Conservation (phyloP, 768 basidiomycete species). For the Rhizopogon vesiculosus region DNA sequence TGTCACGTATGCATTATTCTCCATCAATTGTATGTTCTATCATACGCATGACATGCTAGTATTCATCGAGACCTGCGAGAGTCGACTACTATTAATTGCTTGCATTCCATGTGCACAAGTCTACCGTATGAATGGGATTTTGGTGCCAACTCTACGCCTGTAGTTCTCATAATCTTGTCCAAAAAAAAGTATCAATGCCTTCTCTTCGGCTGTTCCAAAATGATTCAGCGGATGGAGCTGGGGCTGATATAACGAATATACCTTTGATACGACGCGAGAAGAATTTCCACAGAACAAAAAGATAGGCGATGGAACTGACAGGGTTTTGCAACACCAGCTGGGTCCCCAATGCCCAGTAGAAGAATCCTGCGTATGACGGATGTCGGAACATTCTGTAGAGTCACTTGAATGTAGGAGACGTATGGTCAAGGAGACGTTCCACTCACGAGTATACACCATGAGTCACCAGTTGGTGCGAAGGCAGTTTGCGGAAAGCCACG, state of each 20-base stretch:
- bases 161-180: constrained; percentile 83
- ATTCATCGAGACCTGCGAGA: neutral
- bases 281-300: constrained; percentile 75
- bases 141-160: constrained; percentile 71
- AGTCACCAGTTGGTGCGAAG: constrained; percentile 77
- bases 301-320: constrained; percentile 62
- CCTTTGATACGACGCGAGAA: constrained; percentile 78
- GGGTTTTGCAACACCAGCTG: constrained; percentile 91
- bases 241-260: constrained; percentile 24
- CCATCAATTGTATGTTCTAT: constrained; percentile 20
- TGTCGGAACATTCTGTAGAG: constrained; percentile 74
- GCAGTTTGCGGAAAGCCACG: constrained; percentile 70
- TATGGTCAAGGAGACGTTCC: neutral
- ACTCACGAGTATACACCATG: constrained; percentile 85
- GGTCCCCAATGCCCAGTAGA: constrained; percentile 96
- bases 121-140: constrained; percentile 81
- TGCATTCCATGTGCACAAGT: constrained; percentile 1
- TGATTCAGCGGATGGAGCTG: neutral
- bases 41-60: constrained; percentile 14
- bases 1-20: constrained; percentile 18
- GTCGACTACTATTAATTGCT: neutral
- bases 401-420: constrained; percentile 9
- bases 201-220: constrained; percentile 67
- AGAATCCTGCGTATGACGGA: constrained; percentile 96
- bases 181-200: constrained; percentile 78